These are phyloP conservation scores for Juglanconis oblonga DNA, from an alignment of 2,329 filamentous ascomycete genomes.

Conservation along the genomic window DNA sequence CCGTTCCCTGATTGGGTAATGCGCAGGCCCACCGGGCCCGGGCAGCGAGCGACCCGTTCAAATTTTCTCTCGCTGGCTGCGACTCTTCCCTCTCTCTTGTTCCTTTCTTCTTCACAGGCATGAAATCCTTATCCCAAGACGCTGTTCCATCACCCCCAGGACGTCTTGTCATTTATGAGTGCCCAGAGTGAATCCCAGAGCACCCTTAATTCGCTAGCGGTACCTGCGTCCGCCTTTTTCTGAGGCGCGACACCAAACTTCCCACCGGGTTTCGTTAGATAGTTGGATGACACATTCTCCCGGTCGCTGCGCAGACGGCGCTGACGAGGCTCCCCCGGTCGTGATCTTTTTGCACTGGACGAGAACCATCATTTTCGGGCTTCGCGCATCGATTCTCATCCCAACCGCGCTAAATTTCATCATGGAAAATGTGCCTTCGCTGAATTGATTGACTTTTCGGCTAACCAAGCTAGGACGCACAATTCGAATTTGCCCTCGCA, in stretches of 20 bases:
- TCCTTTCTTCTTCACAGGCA: conserved; percentile 54
- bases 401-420: neutral
- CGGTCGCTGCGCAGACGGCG: neutral
- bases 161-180: conserved; percentile 88
- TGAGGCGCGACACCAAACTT: conserved; percentile 28
- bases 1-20: neutral
- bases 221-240: conserved; percentile 57
- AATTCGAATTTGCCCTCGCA: neutral
- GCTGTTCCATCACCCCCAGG: conserved; percentile 57
- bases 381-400: conserved; percentile 3
- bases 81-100: conserved; percentile 29
- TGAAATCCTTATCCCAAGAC: conserved; percentile 94
- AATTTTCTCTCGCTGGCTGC: conserved; percentile 23
- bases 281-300: conserved; percentile 78
- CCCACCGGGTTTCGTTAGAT: conserved; percentile 91
- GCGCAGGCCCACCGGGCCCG: neutral
- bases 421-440: neutral
- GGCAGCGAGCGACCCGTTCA: neutral
- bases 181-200: conserved; percentile 71
- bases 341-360: conserved; percentile 1
- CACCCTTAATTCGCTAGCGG: conserved; percentile 98
- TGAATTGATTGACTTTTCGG: conserved; percentile 1
- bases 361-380: neutral
- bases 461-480: conserved; percentile 12
- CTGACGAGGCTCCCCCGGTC: conserved; percentile 4